phyloP scores from a whole-genome alignment of 2,329 filamentous ascomycete species.

The Trichoderma hamatum region DNA sequence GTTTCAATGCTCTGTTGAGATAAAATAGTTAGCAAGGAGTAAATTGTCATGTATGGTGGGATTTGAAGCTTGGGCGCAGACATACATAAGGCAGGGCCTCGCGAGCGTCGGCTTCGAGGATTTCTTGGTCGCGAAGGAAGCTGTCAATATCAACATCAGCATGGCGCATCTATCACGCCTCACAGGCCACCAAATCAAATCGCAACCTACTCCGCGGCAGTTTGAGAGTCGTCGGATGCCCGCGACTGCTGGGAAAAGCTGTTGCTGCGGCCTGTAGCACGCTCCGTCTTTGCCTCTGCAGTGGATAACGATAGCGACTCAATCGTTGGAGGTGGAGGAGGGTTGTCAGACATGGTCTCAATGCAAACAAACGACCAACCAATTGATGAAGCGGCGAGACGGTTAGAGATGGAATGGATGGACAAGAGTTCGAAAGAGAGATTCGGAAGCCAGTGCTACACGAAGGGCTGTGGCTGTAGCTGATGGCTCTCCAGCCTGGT shows the following conservation, averaged over 20 bases:
- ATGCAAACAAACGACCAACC: neutral
- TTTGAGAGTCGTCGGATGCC: conserved; percentile 67
- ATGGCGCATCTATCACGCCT: neutral
- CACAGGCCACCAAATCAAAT: neutral
- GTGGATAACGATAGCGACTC: conserved; percentile 28
- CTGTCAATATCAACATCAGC: conserved; percentile 46
- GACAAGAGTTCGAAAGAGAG: neutral
- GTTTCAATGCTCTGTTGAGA: conserved; percentile 79
- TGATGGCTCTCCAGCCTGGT: neutral
- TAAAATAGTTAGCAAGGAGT: conserved; percentile 29
- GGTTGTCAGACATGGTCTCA: conserved; percentile 44
- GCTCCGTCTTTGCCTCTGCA: conserved; percentile 30
- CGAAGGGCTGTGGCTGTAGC: neutral
- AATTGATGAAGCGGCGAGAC: neutral
- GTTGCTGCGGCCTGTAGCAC: conserved; percentile 49
- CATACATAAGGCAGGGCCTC: conserved; percentile 88
- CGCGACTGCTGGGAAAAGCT: conserved; percentile 62
- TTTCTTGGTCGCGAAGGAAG: conserved; percentile 86
- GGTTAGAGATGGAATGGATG: neutral
- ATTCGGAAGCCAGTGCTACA: neutral
- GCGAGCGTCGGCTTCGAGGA: conserved; percentile 90
- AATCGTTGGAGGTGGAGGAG: conserved; percentile 30
- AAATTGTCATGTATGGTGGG: conserved; percentile 28
- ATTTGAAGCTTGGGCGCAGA: neutral
- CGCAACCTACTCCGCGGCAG: conserved; percentile 66